Evolutionary conservation across 2,329 filamentous ascomycete genomes (phyloP), one percentile per base, ranked within the genome.

Genomic region (Nemania sp.): DNA sequence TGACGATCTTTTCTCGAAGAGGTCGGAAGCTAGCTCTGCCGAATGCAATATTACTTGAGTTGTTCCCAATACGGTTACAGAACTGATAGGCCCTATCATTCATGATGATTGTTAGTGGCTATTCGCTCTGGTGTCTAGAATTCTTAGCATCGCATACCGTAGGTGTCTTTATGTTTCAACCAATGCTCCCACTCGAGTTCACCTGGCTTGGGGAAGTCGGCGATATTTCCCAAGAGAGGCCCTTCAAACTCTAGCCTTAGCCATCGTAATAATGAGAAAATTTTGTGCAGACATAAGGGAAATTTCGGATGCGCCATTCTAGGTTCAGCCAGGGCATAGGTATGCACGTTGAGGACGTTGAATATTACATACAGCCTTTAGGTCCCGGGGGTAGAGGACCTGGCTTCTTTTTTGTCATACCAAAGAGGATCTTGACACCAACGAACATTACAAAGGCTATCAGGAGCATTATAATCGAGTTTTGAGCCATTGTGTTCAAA

Each of bases 21-120:
- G 61, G 5, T 76, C 72, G 2, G 67, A 55, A 1, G 71, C 69
- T 3, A 71, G 61, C 5, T 70, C 59, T 26, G 63, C 55, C 48
- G 73, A 70, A 47, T 77, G 70, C 2, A 78, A 49, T 2, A 78
- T 57, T 30, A 79, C 61, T 4, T 77, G 59, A 1, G 72, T 73
- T 24, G 66, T 68, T 1, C 74, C 75, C 1, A 78, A 55, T n/a
- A 71, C 65, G 0, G 68, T 76, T 3, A 78, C 55, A 5, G 72
- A 76, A 52, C 72, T 73, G 6, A 74, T 66, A 0, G 66, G 65
- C 0, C 73, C 73, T 59, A 22, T 4, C 12, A 11, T 36, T 9
- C 6, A 19, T 17, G 4, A 20, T 9, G 19, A 14, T 17, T 19
- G 36, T 56, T 11, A 56, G 30, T 34, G 4, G 14, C 17, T 14